phyloP scores from a whole-genome alignment of 2,329 filamentous ascomycete genomes.

The Nemania sp. region DNA sequence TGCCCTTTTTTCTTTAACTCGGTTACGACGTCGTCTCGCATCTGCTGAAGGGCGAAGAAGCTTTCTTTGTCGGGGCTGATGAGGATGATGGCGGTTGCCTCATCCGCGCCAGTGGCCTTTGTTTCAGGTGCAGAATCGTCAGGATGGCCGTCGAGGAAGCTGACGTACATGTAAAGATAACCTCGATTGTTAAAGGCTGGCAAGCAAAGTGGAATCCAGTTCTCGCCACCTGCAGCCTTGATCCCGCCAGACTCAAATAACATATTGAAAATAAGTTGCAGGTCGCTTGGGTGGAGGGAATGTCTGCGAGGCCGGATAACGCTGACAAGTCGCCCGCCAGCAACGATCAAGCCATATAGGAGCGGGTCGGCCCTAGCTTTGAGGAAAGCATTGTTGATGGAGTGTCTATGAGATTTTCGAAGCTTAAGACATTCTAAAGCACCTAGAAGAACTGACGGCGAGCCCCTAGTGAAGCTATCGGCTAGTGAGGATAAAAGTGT shows the following conservation, averaged over 20 bases:
- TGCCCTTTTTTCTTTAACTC: slow-evolving; percentile 82
- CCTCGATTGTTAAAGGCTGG: slow-evolving; percentile 97
- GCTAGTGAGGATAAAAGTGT: slow-evolving; percentile 89
- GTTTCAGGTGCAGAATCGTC: slow-evolving; percentile 56
- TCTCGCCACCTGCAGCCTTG: slow-evolving; percentile 90
- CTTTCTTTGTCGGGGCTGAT: slow-evolving; percentile 94
- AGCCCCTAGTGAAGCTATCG: slow-evolving; percentile 94
- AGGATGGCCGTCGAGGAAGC: slow-evolving; percentile 79
- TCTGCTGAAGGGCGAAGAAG: slow-evolving; percentile 87
- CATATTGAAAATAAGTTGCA: slow-evolving; percentile 99
- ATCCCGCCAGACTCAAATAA: slow-evolving; percentile 94
- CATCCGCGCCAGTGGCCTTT: slow-evolving; percentile 72
- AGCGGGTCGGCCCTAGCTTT: slow-evolving; percentile 82
- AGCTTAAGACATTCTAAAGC: slow-evolving; percentile 94
- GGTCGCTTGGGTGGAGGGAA: slow-evolving; percentile 92
- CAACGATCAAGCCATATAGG: slow-evolving; percentile 93
- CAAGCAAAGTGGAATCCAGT: slow-evolving; percentile 95
- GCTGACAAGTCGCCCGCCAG: slow-evolving; percentile 91
- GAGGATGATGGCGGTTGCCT: slow-evolving; percentile 90
- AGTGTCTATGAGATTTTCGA: slow-evolving; percentile 84
- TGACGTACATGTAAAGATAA: slow-evolving; percentile 99
- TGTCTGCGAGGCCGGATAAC: slow-evolving; percentile 95
- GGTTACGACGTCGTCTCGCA: slow-evolving; percentile 71
- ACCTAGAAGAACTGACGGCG: slow-evolving; percentile 86
- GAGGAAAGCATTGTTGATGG: slow-evolving; percentile 88